phyloP scores from a whole-genome alignment of 768 basidiomycete genomes.

The Lentinula detonsa region DNA sequence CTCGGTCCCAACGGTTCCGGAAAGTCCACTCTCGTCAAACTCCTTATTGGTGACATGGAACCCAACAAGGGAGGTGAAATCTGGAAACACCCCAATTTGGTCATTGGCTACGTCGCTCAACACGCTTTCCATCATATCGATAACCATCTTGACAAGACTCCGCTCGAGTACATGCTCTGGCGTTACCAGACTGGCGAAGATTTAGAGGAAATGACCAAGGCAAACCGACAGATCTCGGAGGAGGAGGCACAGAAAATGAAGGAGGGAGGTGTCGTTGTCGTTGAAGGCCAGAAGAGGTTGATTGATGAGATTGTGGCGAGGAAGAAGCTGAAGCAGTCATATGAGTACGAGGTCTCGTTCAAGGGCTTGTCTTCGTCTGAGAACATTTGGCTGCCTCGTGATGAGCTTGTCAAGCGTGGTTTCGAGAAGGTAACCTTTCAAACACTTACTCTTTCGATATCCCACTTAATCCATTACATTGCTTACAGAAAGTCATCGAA shows the following conservation, averaged over 20 bases:
- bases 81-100: constrained; percentile 99
- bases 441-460: neutral
- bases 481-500: constrained; percentile 82
- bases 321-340: constrained; percentile 99
- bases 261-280: constrained; percentile 78
- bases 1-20: constrained; percentile 99
- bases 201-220: constrained; percentile 94
- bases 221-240: constrained; percentile 77
- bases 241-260: constrained; percentile 96
- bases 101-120: constrained; percentile 98
- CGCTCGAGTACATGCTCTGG: constrained; percentile 99
- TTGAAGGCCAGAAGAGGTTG: constrained; percentile 91
- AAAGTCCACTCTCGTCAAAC: constrained; percentile 95
- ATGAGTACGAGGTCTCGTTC: constrained; percentile 97
- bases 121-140: constrained; percentile 99
- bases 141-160: constrained; percentile 96
- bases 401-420: constrained; percentile 95
- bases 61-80: constrained; percentile 94
- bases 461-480: constrained; percentile 7
- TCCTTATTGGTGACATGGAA: constrained; percentile 95
- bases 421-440: constrained; percentile 71
- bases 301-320: constrained; percentile 89
- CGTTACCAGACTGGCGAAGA: constrained; percentile 99
- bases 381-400: constrained; percentile 97
- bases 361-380: constrained; percentile 93